Evolutionary conservation across 2,329 filamentous ascomycete genomes (phyloP), one percentile per base, ranked within the genome.

Genomic region (Alternaria sp.): DNA sequence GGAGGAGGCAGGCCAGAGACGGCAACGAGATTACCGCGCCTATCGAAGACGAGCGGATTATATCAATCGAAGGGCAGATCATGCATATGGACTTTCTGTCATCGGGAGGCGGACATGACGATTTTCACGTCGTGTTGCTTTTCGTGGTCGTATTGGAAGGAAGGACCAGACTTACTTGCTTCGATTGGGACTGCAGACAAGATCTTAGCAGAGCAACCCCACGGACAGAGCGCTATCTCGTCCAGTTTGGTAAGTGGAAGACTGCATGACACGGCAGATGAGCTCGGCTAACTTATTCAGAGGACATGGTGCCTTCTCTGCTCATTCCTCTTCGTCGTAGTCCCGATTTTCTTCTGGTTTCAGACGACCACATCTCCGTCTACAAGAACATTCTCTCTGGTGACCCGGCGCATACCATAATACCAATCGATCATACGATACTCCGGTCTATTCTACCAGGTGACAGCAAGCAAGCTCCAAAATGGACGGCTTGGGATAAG

Each of bases 401-500:
- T 2, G 69, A 71, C 1, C 75, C 79, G 12, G 66, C 64, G 60
- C 68, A 66, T 22, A 59, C 46, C 3, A 41, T 52, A 20, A 62
- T 63, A 5, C 45, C 57, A 0, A 72, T 77, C 12, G 61, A 65
- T 3, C 12, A 58, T 16, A 57, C 75, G 34, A 81, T 84, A 32
- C 58, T 71, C 5, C 34, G 81, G 84, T 65, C 82, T 84, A 62
- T 87, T 83, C 27, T 76, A 62, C 34, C 79, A 72, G 36, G 73
- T 63, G 72, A 71, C 34, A 76, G 75, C 54, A 73, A 67, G 59
- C 60, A 61, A 14, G 54, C 54, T 40, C 90, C 91, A 1, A 78
- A 92, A 4, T 97, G 93, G 92, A 91, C 90, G 4, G 88, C 91
- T 25, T 99, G 94, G 94, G 88, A 92, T 28, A 87, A 92, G 60